Conservation (phyloP, 306 rosid species). For the Prunus padus region DNA sequence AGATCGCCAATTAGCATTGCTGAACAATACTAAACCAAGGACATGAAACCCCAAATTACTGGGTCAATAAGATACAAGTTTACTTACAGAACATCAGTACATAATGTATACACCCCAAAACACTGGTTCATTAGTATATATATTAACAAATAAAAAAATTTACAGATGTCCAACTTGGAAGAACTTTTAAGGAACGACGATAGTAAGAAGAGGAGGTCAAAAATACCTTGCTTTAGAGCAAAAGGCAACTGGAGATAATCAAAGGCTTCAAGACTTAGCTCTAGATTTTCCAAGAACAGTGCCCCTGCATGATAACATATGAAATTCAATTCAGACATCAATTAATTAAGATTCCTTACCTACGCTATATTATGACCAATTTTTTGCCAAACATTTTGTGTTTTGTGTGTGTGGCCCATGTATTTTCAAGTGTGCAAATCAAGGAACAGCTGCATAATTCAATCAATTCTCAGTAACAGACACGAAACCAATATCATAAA, state of each 20-base stretch:
- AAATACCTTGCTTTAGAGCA: constrained; percentile 81
- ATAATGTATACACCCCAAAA: neutral
- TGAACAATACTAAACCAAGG: neutral
- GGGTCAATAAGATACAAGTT: neutral
- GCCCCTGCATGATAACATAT: constrained; percentile 48
- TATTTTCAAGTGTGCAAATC: neutral
- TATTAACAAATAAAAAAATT: neutral
- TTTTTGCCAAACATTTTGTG: neutral
- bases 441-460: neutral
- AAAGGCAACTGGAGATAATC: constrained; percentile 94
- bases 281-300: constrained; percentile 87
- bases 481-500: neutral
- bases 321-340: neutral
- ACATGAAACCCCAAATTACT: neutral
- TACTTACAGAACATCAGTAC: neutral
- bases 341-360: neutral
- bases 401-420: neutral
- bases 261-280: constrained; percentile 89
- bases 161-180: neutral
- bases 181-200: neutral
- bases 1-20: neutral
- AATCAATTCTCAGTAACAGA: neutral
- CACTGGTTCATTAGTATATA: neutral
- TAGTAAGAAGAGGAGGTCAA: constrained; percentile 11
- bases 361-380: neutral